These are phyloP conservation scores for Periconia macrospinosa DNA, from an alignment of 2,329 filamentous ascomycete genomes.

Conservation along the genomic window DNA sequence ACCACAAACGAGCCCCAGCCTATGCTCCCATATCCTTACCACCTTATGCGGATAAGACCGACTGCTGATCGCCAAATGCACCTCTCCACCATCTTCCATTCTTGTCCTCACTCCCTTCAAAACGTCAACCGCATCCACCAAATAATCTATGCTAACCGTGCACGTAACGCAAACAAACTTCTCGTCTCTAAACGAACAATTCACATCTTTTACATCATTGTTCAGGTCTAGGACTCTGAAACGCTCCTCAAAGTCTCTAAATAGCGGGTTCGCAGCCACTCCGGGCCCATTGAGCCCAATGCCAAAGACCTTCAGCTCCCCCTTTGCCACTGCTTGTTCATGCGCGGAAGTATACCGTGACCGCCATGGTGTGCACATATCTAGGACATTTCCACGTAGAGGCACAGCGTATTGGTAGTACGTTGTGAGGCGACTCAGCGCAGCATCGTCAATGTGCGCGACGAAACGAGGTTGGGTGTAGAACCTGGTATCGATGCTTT, in stretches of 20 bases:
- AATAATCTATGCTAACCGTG: constrained; percentile 56
- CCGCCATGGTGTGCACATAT: constrained; percentile 56
- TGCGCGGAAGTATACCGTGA: constrained; percentile 47
- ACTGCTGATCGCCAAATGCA: constrained; percentile 57
- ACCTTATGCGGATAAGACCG: constrained; percentile 59
- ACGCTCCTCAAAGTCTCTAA: constrained; percentile 31
- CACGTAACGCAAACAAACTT: constrained; percentile 52
- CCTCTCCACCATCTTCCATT: constrained; percentile 46
- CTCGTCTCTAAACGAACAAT: constrained; percentile 7
- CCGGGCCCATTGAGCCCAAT: constrained; percentile 54
- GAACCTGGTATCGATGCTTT: constrained; percentile 30
- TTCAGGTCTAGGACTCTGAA: constrained; percentile 50
- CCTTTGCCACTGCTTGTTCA: constrained; percentile 31
- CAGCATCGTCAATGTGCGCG: constrained; percentile 57
- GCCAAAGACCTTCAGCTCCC: constrained; percentile 47
- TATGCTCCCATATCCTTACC: constrained; percentile 52
- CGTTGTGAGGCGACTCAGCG: constrained; percentile 46
- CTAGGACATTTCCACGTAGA: constrained; percentile 46
- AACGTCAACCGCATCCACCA: constrained; percentile 51
- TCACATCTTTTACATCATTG: constrained; percentile 32
- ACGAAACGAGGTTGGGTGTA: constrained; percentile 53
- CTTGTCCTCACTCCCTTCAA: constrained; percentile 42
- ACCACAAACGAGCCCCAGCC: constrained; percentile 53
- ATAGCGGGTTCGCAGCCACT: constrained; percentile 44
- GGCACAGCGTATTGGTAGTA: constrained; percentile 54